phyloP scores from a whole-genome alignment of 257 asterid species.

The Galeopsis tetrahit region DNA sequence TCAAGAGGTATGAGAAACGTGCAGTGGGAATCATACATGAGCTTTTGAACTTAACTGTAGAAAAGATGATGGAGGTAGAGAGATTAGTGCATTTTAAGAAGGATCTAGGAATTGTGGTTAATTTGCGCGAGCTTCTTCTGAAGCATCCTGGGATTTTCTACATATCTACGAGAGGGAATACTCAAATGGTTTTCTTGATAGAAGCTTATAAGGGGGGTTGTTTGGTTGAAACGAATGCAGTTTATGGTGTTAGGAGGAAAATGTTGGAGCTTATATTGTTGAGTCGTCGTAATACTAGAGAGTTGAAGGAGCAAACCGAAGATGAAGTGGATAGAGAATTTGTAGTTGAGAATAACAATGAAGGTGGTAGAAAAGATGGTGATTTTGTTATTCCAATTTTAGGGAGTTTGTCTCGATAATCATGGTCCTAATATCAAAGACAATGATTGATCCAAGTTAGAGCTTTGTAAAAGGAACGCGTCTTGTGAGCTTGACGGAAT shows the following conservation, averaged over 20 bases:
- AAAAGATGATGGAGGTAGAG: slow-evolving; percentile 80
- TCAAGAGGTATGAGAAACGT: slow-evolving; percentile 78
- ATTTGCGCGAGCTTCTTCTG: slow-evolving; percentile 78
- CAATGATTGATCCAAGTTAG: slow-evolving; percentile 2
- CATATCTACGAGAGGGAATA: slow-evolving; percentile 64
- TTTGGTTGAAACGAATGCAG: slow-evolving; percentile 53
- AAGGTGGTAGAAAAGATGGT: slow-evolving; percentile 42
- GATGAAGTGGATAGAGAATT: slow-evolving; percentile 33
- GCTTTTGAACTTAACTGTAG: slow-evolving; percentile 79
- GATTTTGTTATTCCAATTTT: slow-evolving; percentile 66
- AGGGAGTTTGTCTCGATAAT: slow-evolving; percentile 38
- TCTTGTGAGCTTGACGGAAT: background rate
- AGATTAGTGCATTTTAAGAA: slow-evolving; percentile 78
- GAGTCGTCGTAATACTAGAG: slow-evolving; percentile 61
- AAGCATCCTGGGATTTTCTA: slow-evolving; percentile 89
- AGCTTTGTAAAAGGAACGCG: background rate
- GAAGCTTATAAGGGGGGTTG: slow-evolving; percentile 66
- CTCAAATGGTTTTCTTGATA: slow-evolving; percentile 64
- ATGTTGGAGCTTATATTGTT: slow-evolving; percentile 69
- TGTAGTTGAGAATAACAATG: slow-evolving; percentile 24
- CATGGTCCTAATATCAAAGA: slow-evolving; percentile 1
- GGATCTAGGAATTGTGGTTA: slow-evolving; percentile 83
- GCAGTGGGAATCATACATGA: slow-evolving; percentile 87
- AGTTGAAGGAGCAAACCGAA: slow-evolving; percentile 38
- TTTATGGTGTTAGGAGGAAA: slow-evolving; percentile 62